Base-by-base conservation (phyloP, 2,329 filamentous ascomycete genomes). In the Arachnomyces sp. region DNA sequence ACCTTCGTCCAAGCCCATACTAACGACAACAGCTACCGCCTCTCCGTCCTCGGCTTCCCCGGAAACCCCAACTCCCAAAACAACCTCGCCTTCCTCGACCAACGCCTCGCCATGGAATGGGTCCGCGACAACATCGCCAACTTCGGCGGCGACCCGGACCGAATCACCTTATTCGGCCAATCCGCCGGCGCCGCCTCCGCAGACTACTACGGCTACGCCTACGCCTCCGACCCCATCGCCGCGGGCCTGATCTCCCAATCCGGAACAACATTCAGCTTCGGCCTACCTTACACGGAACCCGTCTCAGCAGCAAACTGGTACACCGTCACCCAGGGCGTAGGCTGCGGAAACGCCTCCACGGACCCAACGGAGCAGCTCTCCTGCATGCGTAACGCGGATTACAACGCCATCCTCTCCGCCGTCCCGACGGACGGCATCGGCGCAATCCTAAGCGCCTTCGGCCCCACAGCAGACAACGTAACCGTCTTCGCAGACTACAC, bases 61-160 rank as follows among this genome's bases (percentile, higher is more conserved):
- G 59, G 59, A n/a, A n/a, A n/a, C n/a, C n/a, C n/a, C n/a, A n/a
- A n/a, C n/a, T n/a, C n/a, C n/a, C n/a, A n/a, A n/a, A n/a, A n/a
- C 2, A 90, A 89, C 54, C 59, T 86, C 3, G 85, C 84, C 2
- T 70, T 86, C 2, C 68, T 84, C 0, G 85, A 90, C 52, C 84
- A 89, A 52, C 72, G 82, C 28, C 69, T 84, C 47, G 84, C 75
- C 0, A 67, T 90, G 4, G 65, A 88, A 55, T 90, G 85, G 85
- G 75, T 86, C 1, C 78, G 82, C 6, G 82, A 86, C 51, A 86
- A 89, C 49, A 86, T 90, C 42, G 78, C 67, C 9, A 5, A 25
- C 21, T 25, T 25, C 21, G 21, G 21, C 21, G 21, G 21, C 21
- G 21, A 25, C 21, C 21, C 21, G 21, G 5, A 5, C 5, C 21